Evolutionary conservation across 345 rosid genomes (phyloP).

Genomic region (Sisymbrium irio): DNA sequence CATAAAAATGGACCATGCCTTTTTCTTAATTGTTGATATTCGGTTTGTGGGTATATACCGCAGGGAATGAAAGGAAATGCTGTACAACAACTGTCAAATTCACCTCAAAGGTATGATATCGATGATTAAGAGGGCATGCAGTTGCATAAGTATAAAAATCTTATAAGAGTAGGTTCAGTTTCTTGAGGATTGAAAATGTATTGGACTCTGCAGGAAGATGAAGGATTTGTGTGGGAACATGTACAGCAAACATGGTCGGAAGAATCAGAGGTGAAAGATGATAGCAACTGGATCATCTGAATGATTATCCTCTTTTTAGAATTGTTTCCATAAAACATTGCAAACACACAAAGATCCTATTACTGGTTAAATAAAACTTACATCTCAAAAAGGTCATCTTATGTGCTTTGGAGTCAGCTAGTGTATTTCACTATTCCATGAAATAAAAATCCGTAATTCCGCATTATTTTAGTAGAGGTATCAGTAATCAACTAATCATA

Average conservation of each 20-base stretch:
- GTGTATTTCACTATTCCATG: neutral
- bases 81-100: constrained; percentile 53
- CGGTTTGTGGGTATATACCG: constrained; percentile 11
- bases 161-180: neutral
- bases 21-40: neutral
- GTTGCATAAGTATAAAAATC: neutral
- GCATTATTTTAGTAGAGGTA: no score
- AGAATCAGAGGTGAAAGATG: constrained; percentile 45
- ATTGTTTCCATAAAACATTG: neutral
- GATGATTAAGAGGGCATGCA: constrained; percentile 6
- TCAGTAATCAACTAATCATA: neutral
- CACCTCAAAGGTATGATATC: constrained; percentile 52
- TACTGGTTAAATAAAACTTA: constrained; percentile 11
- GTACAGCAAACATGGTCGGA: constrained; percentile 73
- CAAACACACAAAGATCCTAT: neutral
- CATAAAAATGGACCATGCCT: neutral
- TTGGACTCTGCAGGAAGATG: constrained; percentile 36
- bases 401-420: neutral
- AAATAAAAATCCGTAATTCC: neutral
- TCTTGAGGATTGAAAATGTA: constrained; percentile 13
- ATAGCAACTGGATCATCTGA: constrained; percentile 43
- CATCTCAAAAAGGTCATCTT: neutral
- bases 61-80: constrained; percentile 60
- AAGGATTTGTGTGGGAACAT: constrained; percentile 47
- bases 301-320: neutral